Percentiles rank a stretch among this genome's conserved stretches.
These are phyloP conservation scores for Coemansia sp. DNA, from an alignment of 192 early-diverging fungal genomes.

Conservation along the genomic window DNA sequence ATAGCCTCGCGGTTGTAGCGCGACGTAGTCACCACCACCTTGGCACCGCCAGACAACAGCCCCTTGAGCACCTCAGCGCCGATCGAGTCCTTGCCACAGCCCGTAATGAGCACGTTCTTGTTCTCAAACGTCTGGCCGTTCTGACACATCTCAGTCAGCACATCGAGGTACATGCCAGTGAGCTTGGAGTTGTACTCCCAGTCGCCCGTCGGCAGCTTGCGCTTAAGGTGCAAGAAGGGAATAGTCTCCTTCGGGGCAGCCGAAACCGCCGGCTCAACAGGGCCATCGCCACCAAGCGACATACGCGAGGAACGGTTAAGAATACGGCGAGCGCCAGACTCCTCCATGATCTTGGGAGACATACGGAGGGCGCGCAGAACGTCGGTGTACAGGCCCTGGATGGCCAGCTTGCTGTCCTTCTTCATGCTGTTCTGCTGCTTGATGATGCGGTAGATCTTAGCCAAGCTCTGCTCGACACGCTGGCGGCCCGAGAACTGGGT, in stretches of 20 bases:
- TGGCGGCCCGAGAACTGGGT: slow-evolving; percentile 75
- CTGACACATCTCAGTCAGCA: slow-evolving; percentile 68
- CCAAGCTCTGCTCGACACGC: slow-evolving; percentile 75
- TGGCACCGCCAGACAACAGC: slow-evolving; percentile 67
- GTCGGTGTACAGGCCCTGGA: slow-evolving; percentile 82
- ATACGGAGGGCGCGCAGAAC: slow-evolving; percentile 72
- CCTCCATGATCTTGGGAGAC: slow-evolving; percentile 70
- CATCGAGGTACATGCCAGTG: slow-evolving; percentile 35
- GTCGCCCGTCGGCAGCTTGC: slow-evolving; percentile 6
- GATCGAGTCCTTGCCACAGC: slow-evolving; percentile 87
- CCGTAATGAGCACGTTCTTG: slow-evolving; percentile 82
- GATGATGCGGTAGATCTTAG: slow-evolving; percentile 76
- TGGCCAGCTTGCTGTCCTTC: slow-evolving; percentile 68
- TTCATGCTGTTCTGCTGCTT: slow-evolving; percentile 76
- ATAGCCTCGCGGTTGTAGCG: slow-evolving; percentile 62
- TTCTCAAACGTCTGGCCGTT: slow-evolving; percentile 65
- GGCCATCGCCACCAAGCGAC: slow-evolving; percentile 16
- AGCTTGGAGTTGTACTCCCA: slow-evolving; percentile 21
- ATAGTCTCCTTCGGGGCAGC: slow-evolving; percentile 72
- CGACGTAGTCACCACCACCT: slow-evolving; percentile 82
- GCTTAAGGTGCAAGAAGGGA: slow-evolving; percentile 37
- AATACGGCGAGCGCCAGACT: slow-evolving; percentile 52
- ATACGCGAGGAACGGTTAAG: slow-evolving; percentile 40
- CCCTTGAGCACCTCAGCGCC: slow-evolving; percentile 83
- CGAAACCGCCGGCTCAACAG: slow-evolving; percentile 59